Conservation (phyloP, 2,329 filamentous ascomycete species). For the Alternaria consortialis region DNA sequence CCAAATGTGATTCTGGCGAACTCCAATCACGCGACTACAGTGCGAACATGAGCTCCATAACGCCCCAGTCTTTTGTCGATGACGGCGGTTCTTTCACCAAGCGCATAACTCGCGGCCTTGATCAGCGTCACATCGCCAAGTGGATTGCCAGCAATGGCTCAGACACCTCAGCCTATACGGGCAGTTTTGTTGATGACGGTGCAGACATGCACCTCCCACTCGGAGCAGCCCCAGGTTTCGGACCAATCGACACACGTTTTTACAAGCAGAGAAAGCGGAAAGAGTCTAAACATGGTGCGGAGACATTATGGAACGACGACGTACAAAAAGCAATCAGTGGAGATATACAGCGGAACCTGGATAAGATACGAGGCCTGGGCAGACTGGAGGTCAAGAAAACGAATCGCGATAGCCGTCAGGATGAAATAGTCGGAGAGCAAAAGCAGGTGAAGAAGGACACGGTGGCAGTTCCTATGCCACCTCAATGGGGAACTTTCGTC, state of each 20-base stretch:
- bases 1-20: not conserved
- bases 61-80: conserved; percentile 35
- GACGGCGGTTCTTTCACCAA: conserved; percentile 29
- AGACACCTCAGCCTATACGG: conserved; percentile 27
- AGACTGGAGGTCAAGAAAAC: conserved; percentile 16
- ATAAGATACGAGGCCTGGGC: conserved; percentile 16
- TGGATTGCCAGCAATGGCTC: conserved; percentile 23
- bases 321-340: conserved; percentile 34
- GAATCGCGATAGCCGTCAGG: not conserved
- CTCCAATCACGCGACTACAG: not conserved
- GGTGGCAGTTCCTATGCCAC: conserved; percentile 29
- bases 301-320: conserved; percentile 27
- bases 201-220: conserved; percentile 27
- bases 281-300: not conserved
- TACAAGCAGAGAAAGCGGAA: conserved; percentile 22
- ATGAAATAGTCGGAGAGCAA: not conserved
- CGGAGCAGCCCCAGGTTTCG: conserved; percentile 22
- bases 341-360: conserved; percentile 31
- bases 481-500: conserved; percentile 34
- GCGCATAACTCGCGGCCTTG: conserved; percentile 22
- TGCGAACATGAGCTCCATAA: conserved; percentile 25
- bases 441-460: conserved; percentile 15
- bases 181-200: conserved; percentile 43
- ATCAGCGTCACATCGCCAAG: conserved; percentile 12
- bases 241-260: conserved; percentile 20